Percentiles rank a stretch among this genome's conserved stretches.
These are phyloP conservation scores for Glycine latifolia DNA, from an alignment of 306 rosid genomes.

Conservation along the genomic window DNA sequence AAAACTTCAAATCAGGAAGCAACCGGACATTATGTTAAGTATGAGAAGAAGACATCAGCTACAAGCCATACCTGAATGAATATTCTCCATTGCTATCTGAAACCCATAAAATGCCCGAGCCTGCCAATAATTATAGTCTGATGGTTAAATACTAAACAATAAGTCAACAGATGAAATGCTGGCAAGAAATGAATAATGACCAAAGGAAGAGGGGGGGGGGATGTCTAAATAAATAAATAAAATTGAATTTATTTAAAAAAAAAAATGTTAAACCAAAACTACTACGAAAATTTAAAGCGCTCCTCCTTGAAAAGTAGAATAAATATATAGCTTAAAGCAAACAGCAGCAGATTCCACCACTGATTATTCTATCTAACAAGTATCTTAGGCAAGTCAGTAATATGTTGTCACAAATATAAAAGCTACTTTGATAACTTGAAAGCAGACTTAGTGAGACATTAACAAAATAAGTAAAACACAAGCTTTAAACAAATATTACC, in stretches of 20 bases:
- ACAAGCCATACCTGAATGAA: conserved; percentile 79
- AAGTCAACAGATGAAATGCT: conserved; percentile 17
- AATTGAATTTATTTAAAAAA: neutral
- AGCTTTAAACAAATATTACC: conserved; percentile 53
- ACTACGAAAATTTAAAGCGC: neutral
- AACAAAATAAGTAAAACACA: neutral
- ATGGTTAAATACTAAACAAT: conserved; percentile 44
- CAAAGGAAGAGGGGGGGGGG: neutral
- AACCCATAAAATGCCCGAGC: conserved; percentile 95
- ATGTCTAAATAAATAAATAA: neutral
- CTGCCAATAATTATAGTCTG: conserved; percentile 51
- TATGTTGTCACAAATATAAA: conserved; percentile 9
- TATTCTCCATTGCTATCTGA: conserved; percentile 95
- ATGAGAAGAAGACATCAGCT: conserved; percentile 18
- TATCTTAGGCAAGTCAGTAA: neutral
- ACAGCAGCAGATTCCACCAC: conserved; percentile 16
- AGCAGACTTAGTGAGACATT: neutral
- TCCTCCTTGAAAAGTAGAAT: neutral
- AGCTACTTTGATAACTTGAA: conserved; percentile 23
- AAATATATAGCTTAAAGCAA: conserved; percentile 9
- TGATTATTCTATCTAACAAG: conserved; percentile 4
- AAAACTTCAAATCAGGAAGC: conserved; percentile 41
- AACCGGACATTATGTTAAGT: conserved; percentile 28
- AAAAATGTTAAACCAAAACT: conserved; percentile 3
- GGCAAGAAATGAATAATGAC: neutral